Conservation (phyloP, 106 monocot species). For the Agapanthus africanus region DNA sequence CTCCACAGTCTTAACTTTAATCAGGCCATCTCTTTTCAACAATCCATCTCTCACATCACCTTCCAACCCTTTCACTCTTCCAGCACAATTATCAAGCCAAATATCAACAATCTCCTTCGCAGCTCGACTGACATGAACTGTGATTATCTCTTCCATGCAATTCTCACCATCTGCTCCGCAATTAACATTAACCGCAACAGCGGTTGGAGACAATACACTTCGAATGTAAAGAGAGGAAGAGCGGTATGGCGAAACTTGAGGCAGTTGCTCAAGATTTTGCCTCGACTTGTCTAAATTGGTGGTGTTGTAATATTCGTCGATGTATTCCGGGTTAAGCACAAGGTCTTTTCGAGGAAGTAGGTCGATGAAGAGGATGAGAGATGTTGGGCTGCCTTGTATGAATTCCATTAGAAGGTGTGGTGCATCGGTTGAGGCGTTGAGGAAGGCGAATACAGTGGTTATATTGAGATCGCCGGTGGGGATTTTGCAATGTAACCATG, state of each 20-base stretch:
- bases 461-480: conserved; percentile 76
- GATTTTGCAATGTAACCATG: conserved; percentile 78
- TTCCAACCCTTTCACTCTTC: conserved; percentile 15
- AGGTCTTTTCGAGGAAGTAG: conserved; percentile 73
- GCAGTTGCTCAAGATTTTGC: conserved; percentile 31
- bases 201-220: conserved; percentile 61
- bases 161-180: conserved; percentile 31
- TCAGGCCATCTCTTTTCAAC: conserved; percentile 45
- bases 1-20: conserved; percentile 71
- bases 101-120: conserved; percentile 38
- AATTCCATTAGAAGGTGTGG: conserved; percentile 85
- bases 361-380: conserved; percentile 62
- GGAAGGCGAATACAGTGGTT: conserved; percentile 58
- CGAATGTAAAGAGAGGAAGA: conserved; percentile 70
- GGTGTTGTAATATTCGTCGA: conserved; percentile 39
- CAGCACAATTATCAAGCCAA: conserved; percentile 59
- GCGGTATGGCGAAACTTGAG: conserved; percentile 39
- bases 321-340: conserved; percentile 60
- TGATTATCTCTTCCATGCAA: conserved; percentile 48
- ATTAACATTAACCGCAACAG: conserved; percentile 33
- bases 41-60: conserved; percentile 27
- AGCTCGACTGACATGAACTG: conserved; percentile 14
- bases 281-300: conserved; percentile 38
- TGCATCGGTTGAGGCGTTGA: conserved; percentile 54
- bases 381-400: conserved; percentile 62